Evolutionary conservation across 2,329 filamentous ascomycete species (phyloP).

Genomic region (Macrophomina phaseolina): DNA sequence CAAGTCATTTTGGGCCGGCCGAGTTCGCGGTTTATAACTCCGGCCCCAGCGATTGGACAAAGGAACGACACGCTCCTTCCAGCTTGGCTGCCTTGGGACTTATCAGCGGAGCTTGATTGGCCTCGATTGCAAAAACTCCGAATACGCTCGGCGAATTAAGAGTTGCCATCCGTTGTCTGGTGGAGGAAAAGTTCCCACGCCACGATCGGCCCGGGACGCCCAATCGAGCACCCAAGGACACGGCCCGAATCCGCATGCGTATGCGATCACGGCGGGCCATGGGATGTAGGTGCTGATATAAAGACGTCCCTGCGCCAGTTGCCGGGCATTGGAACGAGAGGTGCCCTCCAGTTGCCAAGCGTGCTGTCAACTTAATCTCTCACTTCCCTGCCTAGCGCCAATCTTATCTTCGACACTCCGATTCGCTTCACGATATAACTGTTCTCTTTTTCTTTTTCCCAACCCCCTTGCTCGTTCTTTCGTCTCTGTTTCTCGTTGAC

Average conservation of each 20-base stretch:
- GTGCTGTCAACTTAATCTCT: no score
- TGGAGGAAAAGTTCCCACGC: background rate
- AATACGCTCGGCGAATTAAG: background rate
- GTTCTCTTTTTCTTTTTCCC: no score
- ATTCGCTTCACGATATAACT: no score
- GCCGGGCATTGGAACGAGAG: no score
- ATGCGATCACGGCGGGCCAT: background rate
- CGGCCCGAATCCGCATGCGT: background rate
- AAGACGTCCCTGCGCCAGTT: no score
- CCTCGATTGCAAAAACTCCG: background rate
- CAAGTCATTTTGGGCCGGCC: background rate
- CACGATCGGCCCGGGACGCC: background rate
- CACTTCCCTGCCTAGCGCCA: no score
- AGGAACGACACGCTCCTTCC: background rate
- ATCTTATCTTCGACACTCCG: no score
- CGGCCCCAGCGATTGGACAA: background rate
- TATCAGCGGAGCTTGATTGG: background rate
- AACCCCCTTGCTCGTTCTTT: no score
- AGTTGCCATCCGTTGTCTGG: background rate
- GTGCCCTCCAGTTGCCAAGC: no score
- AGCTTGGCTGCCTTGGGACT: background rate
- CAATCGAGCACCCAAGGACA: background rate
- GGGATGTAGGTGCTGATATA: background rate
- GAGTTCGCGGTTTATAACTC: background rate
- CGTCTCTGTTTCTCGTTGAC: no score